Conservation (phyloP, 768 basidiomycete species). For the Hericium coralloides region DNA sequence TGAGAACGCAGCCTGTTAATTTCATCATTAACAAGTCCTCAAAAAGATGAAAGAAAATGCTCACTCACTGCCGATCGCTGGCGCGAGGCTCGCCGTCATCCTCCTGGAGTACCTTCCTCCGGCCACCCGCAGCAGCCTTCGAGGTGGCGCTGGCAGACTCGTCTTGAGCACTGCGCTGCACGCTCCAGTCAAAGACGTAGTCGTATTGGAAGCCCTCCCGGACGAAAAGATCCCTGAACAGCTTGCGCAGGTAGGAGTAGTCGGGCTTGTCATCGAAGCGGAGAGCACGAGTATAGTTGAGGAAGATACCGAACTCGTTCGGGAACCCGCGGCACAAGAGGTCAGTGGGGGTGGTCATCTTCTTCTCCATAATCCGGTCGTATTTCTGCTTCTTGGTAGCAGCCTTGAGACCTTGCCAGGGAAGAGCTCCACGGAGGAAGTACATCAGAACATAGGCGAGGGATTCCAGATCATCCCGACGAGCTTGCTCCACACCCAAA, state of each 20-base stretch:
- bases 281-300: slow-evolving; percentile 97
- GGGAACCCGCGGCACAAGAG: slow-evolving; percentile 98
- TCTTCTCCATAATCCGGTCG: slow-evolving; percentile 99
- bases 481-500: slow-evolving; percentile 94
- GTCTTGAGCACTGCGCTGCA: slow-evolving; percentile 72
- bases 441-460: slow-evolving; percentile 99
- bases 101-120: slow-evolving; percentile 78
- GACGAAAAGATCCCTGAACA: slow-evolving; percentile 97
- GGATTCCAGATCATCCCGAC: slow-evolving; percentile 96
- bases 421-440: slow-evolving; percentile 95
- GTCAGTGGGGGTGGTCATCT: slow-evolving; percentile 98
- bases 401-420: slow-evolving; percentile 99
- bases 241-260: slow-evolving; percentile 98
- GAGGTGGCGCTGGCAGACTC: slow-evolving; percentile 45
- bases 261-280: slow-evolving; percentile 99
- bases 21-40: background rate
- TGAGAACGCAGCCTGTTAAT: slow-evolving; percentile 71
- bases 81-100: slow-evolving; percentile 70
- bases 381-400: slow-evolving; percentile 99
- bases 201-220: slow-evolving; percentile 99
- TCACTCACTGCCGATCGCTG: slow-evolving; percentile 74
- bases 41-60: slow-evolving; percentile 14
- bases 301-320: slow-evolving; percentile 97
- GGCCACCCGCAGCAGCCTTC: slow-evolving; percentile 45
- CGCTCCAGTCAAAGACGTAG: slow-evolving; percentile 99